Percentiles rank a stretch among this genome's conserved stretches.
phyloP scores from a whole-genome alignment of 495 filamentous ascomycete species.

The Evernia prunastri region DNA sequence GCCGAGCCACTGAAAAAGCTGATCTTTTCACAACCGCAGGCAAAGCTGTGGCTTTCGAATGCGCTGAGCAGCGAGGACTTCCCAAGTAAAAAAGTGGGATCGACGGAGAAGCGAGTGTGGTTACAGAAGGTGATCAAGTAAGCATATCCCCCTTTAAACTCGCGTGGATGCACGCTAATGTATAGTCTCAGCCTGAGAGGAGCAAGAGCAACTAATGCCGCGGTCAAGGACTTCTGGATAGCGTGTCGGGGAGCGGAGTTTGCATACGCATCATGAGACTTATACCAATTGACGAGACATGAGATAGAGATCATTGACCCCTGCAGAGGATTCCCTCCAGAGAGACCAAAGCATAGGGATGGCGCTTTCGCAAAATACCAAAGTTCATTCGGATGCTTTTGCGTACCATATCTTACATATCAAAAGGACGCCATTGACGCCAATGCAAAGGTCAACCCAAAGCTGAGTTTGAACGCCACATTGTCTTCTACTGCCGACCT shows the following conservation, averaged over 20 bases:
- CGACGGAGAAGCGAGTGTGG: slow-evolving; percentile 55
- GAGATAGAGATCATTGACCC: background rate
- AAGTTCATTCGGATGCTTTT: background rate
- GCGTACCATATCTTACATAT: slow-evolving; percentile 6
- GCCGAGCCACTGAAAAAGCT: slow-evolving; percentile 73
- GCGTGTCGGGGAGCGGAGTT: slow-evolving; percentile 62
- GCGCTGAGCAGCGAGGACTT: slow-evolving; percentile 50
- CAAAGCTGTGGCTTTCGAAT: slow-evolving; percentile 54
- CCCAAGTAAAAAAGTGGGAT: slow-evolving; percentile 55
- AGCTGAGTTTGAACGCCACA: slow-evolving; percentile 70
- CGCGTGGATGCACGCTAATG: slow-evolving; percentile 26
- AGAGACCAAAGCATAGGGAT: slow-evolving; percentile 9
- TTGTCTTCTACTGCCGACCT: slow-evolving; percentile 56
- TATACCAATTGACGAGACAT: slow-evolving; percentile 2
- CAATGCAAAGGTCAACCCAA: slow-evolving; percentile 69
- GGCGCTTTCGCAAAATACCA: slow-evolving; percentile 10
- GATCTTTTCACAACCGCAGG: slow-evolving; percentile 54
- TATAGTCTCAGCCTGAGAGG: slow-evolving; percentile 50
- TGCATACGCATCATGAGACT: slow-evolving; percentile 47
- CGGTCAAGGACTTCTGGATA: slow-evolving; percentile 64
- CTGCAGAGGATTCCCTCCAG: background rate
- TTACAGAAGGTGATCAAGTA: slow-evolving; percentile 53
- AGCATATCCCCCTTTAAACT: slow-evolving; percentile 24
- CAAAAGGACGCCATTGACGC: slow-evolving; percentile 61
- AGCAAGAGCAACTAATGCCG: slow-evolving; percentile 48